Base-by-base conservation (phyloP, 345 rosid species). In the Aquilaria yunnanensis region DNA sequence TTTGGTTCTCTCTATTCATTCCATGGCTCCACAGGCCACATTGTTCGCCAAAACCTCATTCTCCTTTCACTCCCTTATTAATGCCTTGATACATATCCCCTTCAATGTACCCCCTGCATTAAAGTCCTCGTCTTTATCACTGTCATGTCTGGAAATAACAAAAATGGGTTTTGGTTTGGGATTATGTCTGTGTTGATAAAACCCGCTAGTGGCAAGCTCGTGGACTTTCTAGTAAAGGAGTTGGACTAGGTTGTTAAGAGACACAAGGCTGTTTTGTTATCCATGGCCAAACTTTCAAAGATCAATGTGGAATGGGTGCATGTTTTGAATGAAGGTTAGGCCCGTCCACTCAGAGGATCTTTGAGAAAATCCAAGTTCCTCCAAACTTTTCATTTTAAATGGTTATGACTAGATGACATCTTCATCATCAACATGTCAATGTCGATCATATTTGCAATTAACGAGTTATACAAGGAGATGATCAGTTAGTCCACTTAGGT, bases 341-440 rank as follows among this genome's bases (percentile, higher is more conserved):
- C 97, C 50, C 90, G 97, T 51, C 99, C 99, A 4, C 86, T 90
- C 60, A 70, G 76, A 2, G 99, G 99, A 12, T 94, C 88, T 91
- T 90, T 94, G 97, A 85, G 87, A 75, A 89, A 90, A 81, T 80
- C 96, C 88, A 90, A 94, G 99, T 90, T 94, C 99, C 99, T 94
- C 96, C 99, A 94, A 94, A 88, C 99, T 72, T 97, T 94, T 90
- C 97, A 90, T 88, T 94, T 90, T 74, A 90, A 90, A 83, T 81
- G 88, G 69, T 85, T 94, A 71, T 97, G 99, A 68, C 79, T 85
- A 47, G 86, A 80, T 14, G 87, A 88, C 78, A 97, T 96, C 45
- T 81, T 96, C 71, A 83, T 85, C 69, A 96, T 86, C 57, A 94
- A 94, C 75, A 94, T 94, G 99, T 94, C 99, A 9, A 90, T 90